Base-by-base conservation (phyloP, 192 early-diverging fungal genomes). In the Funneliformis geosporum region DNA sequence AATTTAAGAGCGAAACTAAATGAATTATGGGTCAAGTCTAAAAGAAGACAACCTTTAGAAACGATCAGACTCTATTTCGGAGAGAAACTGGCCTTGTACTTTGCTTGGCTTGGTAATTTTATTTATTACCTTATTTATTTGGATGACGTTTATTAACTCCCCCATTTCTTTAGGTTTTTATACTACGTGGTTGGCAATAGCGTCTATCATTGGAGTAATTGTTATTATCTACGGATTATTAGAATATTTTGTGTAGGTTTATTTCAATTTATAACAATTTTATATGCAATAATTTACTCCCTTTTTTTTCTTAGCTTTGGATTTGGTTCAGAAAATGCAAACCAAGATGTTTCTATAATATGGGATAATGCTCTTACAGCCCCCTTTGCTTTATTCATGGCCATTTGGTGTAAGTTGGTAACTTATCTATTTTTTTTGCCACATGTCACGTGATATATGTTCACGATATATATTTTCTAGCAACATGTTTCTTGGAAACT, bases 81-180 rank as follows among this genome's bases (percentile, higher is more conserved):
- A 18, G 92, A 93, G 80, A 84, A 87, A 69, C 84, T 90, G 61
- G 91, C 88, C 10, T 83, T 90, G 1, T 93, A 92, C 60, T 92
- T 93, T 82, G 89, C 91, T 16, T 93, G 89, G 88, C 79, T 92
- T 43, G 88, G 88, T 75, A 78, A 69, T 66, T 42, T 25, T 38
- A 12, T 65, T 38, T 38, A 27, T 80, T 84, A 5, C 0, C 18
- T 55, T 55, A 4, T 18, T 55, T 4, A 16, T 21, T 55, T 11
- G 18, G 7, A 2, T 38, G 21, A 5, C 9, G 14, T 66, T 33
- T 38, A 33, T 5, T 28, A 38, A 33, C 11, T 21, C 9, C 64
- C 0, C 25, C 11, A 25, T 14, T 9, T 38, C n/a, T 33, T 25
- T 25, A 66, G 84, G 82, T 47, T 87, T 88, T 79, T 93, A 91